phyloP scores from a whole-genome alignment of 2,329 filamentous ascomycete species.

The Pseudogymnoascus sp. region DNA sequence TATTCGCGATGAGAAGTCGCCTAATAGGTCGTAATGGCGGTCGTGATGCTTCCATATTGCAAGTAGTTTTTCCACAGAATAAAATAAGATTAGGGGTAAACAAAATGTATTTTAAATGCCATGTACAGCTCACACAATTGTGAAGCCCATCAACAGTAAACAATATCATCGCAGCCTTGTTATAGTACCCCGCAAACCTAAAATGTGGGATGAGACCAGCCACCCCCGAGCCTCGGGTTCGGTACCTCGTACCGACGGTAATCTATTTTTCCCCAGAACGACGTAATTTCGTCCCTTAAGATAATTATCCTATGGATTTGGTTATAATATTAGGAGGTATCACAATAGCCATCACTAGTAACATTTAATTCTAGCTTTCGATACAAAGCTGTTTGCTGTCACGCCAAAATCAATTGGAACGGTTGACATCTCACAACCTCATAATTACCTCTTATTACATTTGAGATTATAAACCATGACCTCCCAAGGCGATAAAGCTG shows the following conservation, averaged over 20 bases:
- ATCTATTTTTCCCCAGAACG: background rate
- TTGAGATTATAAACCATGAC: background rate
- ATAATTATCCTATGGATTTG: background rate
- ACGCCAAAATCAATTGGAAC: background rate
- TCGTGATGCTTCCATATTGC: background rate
- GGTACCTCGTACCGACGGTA: background rate
- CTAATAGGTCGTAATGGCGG: conserved; percentile 31
- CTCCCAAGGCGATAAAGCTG: background rate
- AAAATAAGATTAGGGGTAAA: background rate
- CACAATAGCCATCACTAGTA: background rate
- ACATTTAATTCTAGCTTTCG: background rate
- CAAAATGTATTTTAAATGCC: background rate
- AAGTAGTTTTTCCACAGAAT: background rate
- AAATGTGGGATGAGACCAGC: background rate
- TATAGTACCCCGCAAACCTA: background rate
- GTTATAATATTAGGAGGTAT: background rate
- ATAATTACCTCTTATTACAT: background rate
- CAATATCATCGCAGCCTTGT: background rate
- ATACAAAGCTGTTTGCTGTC: background rate
- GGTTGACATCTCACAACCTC: background rate
- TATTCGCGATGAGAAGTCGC: conserved; percentile 46
- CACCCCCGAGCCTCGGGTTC: background rate
- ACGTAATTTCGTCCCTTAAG: background rate
- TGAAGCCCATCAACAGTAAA: background rate
- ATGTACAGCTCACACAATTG: background rate